Conservation (phyloP, 176 grass and related monocot species). For the Leersia perrieri region DNA sequence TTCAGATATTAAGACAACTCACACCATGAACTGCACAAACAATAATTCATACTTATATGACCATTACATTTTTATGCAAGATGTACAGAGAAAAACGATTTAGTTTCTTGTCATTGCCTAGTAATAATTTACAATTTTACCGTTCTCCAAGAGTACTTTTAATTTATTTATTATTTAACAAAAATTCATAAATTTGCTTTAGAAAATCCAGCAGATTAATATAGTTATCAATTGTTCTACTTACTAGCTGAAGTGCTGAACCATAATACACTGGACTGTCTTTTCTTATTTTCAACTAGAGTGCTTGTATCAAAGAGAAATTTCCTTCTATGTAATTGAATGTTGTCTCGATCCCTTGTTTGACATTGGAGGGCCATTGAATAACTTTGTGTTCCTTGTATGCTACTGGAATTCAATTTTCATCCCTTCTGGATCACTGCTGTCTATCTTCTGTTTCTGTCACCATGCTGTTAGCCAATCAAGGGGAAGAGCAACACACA, state of each 20-base stretch:
- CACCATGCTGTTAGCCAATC: background rate
- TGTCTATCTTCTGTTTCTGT: background rate
- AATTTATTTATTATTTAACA: background rate
- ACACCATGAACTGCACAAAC: background rate
- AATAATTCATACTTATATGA: background rate
- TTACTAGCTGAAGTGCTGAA: slow-evolving; percentile 3
- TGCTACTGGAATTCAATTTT: background rate
- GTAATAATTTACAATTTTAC: background rate
- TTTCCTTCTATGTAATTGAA: background rate
- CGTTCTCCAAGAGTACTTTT: background rate
- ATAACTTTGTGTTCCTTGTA: background rate
- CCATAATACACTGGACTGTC: background rate
- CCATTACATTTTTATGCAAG: background rate
- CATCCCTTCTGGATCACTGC: background rate
- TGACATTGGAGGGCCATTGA: background rate
- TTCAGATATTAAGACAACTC: background rate
- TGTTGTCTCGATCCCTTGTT: background rate
- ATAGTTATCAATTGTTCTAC: background rate
- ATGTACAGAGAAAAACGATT: background rate
- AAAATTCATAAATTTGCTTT: background rate
- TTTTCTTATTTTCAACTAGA: background rate
- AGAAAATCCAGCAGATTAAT: background rate
- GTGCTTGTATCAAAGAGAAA: background rate
- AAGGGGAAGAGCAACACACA: background rate
- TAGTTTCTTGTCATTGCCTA: background rate